Conservation (phyloP, 2,329 filamentous ascomycete genomes). For the Plectosphaerella sp. region DNA sequence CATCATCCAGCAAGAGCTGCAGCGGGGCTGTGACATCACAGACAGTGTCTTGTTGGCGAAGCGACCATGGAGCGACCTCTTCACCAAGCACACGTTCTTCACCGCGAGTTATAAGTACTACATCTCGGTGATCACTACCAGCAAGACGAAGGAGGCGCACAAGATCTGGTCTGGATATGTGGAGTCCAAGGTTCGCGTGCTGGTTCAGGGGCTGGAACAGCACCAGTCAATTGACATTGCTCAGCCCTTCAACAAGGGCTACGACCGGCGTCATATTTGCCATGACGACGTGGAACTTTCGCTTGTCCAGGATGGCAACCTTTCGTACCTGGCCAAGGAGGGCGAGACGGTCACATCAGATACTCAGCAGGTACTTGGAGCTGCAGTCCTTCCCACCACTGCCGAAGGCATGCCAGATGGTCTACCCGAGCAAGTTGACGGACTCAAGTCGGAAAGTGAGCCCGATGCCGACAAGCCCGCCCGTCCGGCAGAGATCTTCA, state of each 20-base stretch:
- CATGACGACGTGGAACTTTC: constrained; percentile 47
- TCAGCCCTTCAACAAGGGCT: constrained; percentile 89
- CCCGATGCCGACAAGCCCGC: not conserved
- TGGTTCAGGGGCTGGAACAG: constrained; percentile 78
- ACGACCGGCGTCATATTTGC: constrained; percentile 75
- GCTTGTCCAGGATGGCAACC: constrained; percentile 49
- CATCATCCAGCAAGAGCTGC: constrained; percentile 79
- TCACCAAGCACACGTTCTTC: constrained; percentile 89
- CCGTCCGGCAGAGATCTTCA: constrained; percentile 57
- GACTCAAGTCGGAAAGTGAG: not conserved
- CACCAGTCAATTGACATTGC: constrained; percentile 77
- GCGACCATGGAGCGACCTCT: constrained; percentile 80
- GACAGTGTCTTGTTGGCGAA: constrained; percentile 75
- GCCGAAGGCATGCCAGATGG: constrained; percentile 9
- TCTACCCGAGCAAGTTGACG: constrained; percentile 1
- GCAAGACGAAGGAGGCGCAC: constrained; percentile 77
- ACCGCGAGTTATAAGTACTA: constrained; percentile 94
- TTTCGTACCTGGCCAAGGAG: constrained; percentile 38
- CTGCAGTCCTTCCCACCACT: not conserved
- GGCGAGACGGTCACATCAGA: constrained; percentile 17
- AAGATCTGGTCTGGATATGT: constrained; percentile 87
- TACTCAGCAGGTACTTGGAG: too few species aligned
- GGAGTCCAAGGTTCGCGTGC: constrained; percentile 84
- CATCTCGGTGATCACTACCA: constrained; percentile 79
- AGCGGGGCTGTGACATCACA: constrained; percentile 71